phyloP scores from a whole-genome alignment of 2,329 filamentous ascomycete genomes.

The Magnaporthiopsis poae region DNA sequence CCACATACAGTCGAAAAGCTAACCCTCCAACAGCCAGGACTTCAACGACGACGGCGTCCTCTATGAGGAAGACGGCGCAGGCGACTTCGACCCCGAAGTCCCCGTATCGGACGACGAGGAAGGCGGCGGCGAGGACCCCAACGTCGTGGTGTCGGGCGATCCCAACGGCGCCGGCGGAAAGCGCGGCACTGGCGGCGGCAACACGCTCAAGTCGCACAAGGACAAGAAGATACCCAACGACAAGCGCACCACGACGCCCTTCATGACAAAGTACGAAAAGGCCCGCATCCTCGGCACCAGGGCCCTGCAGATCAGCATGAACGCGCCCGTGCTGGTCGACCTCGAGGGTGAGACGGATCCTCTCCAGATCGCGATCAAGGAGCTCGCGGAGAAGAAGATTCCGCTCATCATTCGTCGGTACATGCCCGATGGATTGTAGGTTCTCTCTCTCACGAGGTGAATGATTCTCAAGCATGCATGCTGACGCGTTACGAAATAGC shows the following conservation, averaged over 20 bases:
- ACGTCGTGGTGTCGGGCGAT: conserved; percentile 52
- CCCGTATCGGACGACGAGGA: conserved; percentile 46
- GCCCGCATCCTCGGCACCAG: conserved; percentile 87
- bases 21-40: not conserved
- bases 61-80: conserved; percentile 60
- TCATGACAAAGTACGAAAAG: conserved; percentile 98
- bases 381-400: conserved; percentile 96
- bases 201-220: conserved; percentile 45
- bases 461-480: not conserved
- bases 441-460: not conserved
- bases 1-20: not conserved
- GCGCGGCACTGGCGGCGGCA: conserved; percentile 19
- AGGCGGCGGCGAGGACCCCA: conserved; percentile 39
- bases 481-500: conserved; percentile 34
- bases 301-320: conserved; percentile 95
- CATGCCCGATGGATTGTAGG: conserved; percentile 90
- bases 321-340: conserved; percentile 91
- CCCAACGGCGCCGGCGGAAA: conserved; percentile 40
- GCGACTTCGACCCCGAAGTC: conserved; percentile 46
- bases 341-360: conserved; percentile 96
- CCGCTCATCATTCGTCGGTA: conserved; percentile 90
- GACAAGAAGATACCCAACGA: conserved; percentile 87
- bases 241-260: conserved; percentile 83
- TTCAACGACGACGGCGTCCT: conserved; percentile 33
- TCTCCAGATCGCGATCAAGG: conserved; percentile 93